Conservation (phyloP, 2,329 filamentous ascomycete genomes). For the Penicillium crustosum region DNA sequence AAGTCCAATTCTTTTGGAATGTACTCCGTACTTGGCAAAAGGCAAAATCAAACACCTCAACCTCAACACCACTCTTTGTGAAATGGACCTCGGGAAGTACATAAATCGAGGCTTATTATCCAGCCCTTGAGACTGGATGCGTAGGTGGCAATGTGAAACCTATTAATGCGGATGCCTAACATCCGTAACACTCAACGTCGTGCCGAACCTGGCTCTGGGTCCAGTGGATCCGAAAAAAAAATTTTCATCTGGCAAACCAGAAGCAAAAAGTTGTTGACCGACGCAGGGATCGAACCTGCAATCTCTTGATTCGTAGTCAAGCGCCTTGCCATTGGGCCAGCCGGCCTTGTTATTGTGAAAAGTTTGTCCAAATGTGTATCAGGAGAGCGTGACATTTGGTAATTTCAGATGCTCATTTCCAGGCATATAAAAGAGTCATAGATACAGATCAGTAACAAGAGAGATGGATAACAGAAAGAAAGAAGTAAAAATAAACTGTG, state of each 20-base stretch:
- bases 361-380: background rate
- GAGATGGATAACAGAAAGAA: background rate
- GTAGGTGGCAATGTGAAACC: background rate
- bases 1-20: background rate
- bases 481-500: background rate
- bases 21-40: background rate
- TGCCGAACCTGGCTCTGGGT: background rate
- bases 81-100: background rate
- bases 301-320: constrained; percentile 56
- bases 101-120: background rate
- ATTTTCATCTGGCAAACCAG: background rate
- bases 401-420: background rate
- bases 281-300: constrained; percentile 49
- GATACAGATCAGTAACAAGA: background rate
- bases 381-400: accelerated
- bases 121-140: background rate
- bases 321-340: constrained; percentile 53
- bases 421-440: background rate
- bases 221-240: constrained; percentile 6
- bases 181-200: background rate
- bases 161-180: background rate
- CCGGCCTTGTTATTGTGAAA: constrained; percentile 17
- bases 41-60: background rate
- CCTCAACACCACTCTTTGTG: background rate
- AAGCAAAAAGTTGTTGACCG: constrained; percentile 25